Base-by-base conservation (phyloP, 1,284 basidiomycete genomes). In the Thelephora terrestris region DNA sequence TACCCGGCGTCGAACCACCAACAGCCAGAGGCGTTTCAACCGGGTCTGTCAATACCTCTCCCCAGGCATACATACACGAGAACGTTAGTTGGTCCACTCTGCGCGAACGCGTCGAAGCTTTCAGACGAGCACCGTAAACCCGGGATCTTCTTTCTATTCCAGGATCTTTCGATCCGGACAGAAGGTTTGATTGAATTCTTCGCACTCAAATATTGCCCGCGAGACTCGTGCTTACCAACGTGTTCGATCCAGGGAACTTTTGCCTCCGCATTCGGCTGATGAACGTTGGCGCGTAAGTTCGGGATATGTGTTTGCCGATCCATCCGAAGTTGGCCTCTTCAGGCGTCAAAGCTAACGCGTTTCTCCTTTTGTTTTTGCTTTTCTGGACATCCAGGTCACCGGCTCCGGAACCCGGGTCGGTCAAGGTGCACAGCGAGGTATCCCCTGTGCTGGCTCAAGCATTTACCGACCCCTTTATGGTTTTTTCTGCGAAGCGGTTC, bases 401-500 rank as follows among this genome's bases (percentile, higher is more conserved):
- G 52, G 80, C 82, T 40, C 85, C 86, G 16, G 84, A 85, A 59
- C 63, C 71, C 50, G 79, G 85, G 55, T 76, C 81, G n/a, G 60
- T 64, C 42, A 69, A 71, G 46, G 76, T 85, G 50, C 78, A 83
- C 67, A 82, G 71, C 39, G 72, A 74, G 50, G 60, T 76, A 48
- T 81, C 81, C 43, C 81, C 83, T 20, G 79, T 92, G 5, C 75
- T 93, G 17, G 89, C 91, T 7, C 82, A 91, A 61, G 79, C 83
- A 3, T 91, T 85, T 61, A 90, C 89, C 43, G 81, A 90, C n/a
- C 72, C 81, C 17, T 95, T 96, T 61, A 78, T 81, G n/a, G 93
- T 95, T 1, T 94, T 76, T 65, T 91, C 90, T 3, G 90, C 90
- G 29, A 95, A 95, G 67, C 78, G 87, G 32, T 95, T 94, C 69